Percentiles rank a stretch among this genome's conserved stretches.
These are phyloP conservation scores for Malassezia slooffiae DNA, from an alignment of 1,284 basidiomycete species.

Conservation along the genomic window DNA sequence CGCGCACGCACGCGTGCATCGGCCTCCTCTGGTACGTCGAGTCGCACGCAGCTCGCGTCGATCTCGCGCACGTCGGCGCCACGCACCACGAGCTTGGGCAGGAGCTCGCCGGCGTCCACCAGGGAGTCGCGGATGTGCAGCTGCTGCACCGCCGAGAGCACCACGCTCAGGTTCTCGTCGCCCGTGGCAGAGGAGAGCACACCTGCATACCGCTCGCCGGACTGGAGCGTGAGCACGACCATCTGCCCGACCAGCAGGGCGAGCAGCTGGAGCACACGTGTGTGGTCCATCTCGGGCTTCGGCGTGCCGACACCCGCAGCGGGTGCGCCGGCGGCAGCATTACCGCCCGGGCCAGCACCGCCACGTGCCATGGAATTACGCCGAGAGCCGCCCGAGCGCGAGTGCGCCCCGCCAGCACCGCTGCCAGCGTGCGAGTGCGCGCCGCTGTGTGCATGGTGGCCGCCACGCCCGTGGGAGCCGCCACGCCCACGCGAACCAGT, in stretches of 20 bases:
- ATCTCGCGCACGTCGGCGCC: constrained; percentile 8
- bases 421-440: too few relatives aligned
- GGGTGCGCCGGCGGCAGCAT: too few relatives aligned
- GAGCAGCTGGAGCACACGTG: not conserved
- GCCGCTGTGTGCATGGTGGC: too few relatives aligned
- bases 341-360: too few relatives aligned
- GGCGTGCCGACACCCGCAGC: too few relatives aligned
- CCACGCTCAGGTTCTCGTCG: constrained; percentile 25
- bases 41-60: constrained; percentile 3
- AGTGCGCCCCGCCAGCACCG: too few relatives aligned
- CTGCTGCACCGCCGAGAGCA: constrained; percentile 29
- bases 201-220: constrained; percentile 32
- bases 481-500: too few relatives aligned
- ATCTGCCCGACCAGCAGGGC: constrained; percentile 16
- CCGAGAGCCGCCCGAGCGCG: too few relatives aligned
- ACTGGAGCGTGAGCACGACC: constrained; percentile 23
- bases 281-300: too few relatives aligned
- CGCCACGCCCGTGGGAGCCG: too few relatives aligned
- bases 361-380: too few relatives aligned
- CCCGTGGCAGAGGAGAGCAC: constrained; percentile 31
- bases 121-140: constrained; percentile 10
- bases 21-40: constrained; percentile 5
- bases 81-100: not conserved
- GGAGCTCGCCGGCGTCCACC: not conserved
- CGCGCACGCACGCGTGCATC: not conserved